These are phyloP conservation scores for Auricularia sp. DNA, from an alignment of 768 basidiomycete genomes.

Conservation along the genomic window DNA sequence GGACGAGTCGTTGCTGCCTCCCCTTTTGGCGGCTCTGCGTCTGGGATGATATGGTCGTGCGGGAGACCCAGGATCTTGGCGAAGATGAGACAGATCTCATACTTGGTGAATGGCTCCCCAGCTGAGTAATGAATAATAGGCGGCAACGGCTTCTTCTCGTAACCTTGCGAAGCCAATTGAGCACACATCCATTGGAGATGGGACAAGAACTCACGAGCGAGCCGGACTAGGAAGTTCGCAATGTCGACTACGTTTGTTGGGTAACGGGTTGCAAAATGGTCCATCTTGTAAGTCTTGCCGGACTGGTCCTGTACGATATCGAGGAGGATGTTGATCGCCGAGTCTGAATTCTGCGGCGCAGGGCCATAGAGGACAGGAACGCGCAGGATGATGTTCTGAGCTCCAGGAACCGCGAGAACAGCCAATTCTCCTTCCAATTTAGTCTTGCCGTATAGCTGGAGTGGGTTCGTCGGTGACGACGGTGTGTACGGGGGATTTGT, in stretches of 20 bases:
- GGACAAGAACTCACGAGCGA: conserved; percentile 42
- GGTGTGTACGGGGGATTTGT: conserved; percentile 84
- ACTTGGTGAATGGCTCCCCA: conserved; percentile 80
- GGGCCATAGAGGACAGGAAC: conserved; percentile 94
- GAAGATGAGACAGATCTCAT: conserved; percentile 80
- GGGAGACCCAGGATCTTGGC: conserved; percentile 59
- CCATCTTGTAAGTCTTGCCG: conserved; percentile 89
- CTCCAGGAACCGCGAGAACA: conserved; percentile 49
- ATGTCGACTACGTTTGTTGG: conserved; percentile 89
- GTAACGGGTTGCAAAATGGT: conserved; percentile 80
- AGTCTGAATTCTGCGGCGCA: conserved; percentile 73
- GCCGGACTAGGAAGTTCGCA: conserved; percentile 69
- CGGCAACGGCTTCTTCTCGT: conserved; percentile 36
- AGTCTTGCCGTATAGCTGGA: conserved; percentile 80
- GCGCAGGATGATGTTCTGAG: conserved; percentile 61
- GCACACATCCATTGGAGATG: too few relatives aligned
- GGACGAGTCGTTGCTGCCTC: conserved; percentile 64
- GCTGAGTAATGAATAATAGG: conserved; percentile 80
- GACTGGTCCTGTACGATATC: conserved; percentile 83
- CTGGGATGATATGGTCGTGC: conserved; percentile 66
- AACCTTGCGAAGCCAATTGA: background rate
- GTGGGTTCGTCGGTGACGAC: conserved; percentile 61
- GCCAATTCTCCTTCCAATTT: conserved; percentile 83
- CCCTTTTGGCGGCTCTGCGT: conserved; percentile 55
- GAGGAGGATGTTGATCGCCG: conserved; percentile 79